Percentiles rank a stretch among this genome's conserved stretches.
These are phyloP conservation scores for Leccinum sublutescens DNA, from an alignment of 768 basidiomycete genomes.

Conservation along the genomic window DNA sequence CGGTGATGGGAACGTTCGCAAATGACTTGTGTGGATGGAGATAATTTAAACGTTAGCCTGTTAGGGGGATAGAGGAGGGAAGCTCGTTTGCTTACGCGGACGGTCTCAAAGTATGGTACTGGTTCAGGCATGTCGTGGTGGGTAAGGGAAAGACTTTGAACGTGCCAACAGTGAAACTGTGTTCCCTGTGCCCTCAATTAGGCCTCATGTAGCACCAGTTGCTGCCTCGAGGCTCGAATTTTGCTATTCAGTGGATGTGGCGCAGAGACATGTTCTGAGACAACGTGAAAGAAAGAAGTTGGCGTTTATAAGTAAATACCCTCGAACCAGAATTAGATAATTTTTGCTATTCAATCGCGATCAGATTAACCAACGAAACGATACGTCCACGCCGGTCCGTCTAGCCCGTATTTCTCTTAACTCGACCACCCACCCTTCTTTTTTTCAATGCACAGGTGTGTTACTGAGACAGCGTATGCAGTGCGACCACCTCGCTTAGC, in stretches of 20 bases:
- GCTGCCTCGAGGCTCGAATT: conserved; percentile 30
- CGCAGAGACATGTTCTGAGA: conserved; percentile 21
- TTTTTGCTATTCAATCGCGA: conserved; percentile 11
- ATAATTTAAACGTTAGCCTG: background rate
- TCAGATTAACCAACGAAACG: conserved; percentile 17
- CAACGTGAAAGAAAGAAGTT: conserved; percentile 13
- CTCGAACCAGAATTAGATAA: conserved; percentile 22
- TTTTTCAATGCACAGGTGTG: background rate
- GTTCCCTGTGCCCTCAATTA: conserved; percentile 8
- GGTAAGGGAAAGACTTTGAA: conserved; percentile 5
- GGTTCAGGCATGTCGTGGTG: conserved; percentile 23
- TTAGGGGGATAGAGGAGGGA: background rate
- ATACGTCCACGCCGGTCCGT: conserved; percentile 5
- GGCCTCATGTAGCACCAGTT: conserved; percentile 18
- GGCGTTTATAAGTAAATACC: background rate
- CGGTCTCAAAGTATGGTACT: conserved; percentile 65
- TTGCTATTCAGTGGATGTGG: conserved; percentile 20
- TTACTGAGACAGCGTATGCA: background rate
- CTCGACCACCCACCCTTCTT: background rate
- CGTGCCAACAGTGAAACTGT: conserved; percentile 7
- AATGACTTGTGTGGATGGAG: conserved; percentile 61
- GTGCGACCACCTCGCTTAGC: background rate
- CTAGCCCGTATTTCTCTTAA: background rate
- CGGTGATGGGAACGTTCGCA: conserved; percentile 75
- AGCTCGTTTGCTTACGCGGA: conserved; percentile 45